Evolutionary conservation across 768 basidiomycete species (phyloP).

Genomic region (Tricholoma bakamatsutake): DNA sequence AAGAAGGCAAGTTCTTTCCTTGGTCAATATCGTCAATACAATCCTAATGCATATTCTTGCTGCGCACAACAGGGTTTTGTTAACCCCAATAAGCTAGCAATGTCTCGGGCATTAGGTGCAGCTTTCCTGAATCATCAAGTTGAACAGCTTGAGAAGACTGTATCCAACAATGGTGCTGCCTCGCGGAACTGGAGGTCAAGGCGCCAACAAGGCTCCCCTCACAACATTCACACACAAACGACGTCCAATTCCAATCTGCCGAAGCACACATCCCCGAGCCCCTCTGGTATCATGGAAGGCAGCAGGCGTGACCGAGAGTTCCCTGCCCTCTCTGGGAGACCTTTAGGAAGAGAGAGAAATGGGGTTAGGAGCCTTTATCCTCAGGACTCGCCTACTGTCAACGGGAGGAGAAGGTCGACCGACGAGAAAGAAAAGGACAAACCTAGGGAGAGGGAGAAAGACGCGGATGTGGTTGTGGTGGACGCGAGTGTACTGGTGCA

Average conservation of each 20-base stretch:
- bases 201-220: constrained; percentile 14
- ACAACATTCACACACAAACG: constrained; percentile 9
- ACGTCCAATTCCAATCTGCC: constrained; percentile 25
- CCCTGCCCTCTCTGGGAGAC: constrained; percentile 14
- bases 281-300: constrained; percentile 26
- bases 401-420: constrained; percentile 22
- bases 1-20: constrained; percentile 19
- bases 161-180: constrained; percentile 40
- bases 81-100: constrained; percentile 57
- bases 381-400: constrained; percentile 7
- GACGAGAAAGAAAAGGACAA: constrained; percentile 23
- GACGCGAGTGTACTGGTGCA: constrained; percentile 82
- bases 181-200: constrained; percentile 62
- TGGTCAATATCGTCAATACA: neutral
- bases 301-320: constrained; percentile 25
- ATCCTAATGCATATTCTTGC: neutral
- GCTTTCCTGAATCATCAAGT: constrained; percentile 87
- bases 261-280: constrained; percentile 14
- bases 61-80: constrained; percentile 19
- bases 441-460: constrained; percentile 33
- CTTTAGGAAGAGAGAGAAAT: constrained; percentile 4
- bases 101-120: constrained; percentile 84
- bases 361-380: constrained; percentile 1
- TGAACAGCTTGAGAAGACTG: constrained; percentile 78
- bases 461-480: constrained; percentile 71